phyloP scores from a whole-genome alignment of 192 early-diverging fungal species.

The Gamsiella multidivaricata region DNA sequence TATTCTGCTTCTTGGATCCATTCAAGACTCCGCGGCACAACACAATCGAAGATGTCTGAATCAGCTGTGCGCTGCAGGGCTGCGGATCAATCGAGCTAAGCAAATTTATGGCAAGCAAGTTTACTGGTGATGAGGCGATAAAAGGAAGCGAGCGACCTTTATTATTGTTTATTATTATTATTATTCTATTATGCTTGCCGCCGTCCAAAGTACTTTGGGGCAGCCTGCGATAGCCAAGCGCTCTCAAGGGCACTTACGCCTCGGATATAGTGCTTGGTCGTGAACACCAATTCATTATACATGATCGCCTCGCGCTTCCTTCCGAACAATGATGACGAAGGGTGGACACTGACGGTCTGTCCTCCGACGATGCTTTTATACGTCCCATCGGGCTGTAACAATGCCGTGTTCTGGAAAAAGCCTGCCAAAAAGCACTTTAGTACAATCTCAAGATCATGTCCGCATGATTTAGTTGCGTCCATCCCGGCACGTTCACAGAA shows the following conservation, averaged over 20 bases:
- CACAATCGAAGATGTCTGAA: too few relatives aligned
- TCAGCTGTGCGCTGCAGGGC: too few relatives aligned
- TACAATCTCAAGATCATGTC: conserved; percentile 78
- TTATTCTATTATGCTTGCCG: conserved; percentile 5
- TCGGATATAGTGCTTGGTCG: conserved; percentile 89
- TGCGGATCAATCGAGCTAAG: too few relatives aligned
- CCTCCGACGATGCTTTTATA: conserved; percentile 79
- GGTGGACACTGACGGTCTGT: conserved; percentile 88
- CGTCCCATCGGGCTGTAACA: conserved; percentile 87
- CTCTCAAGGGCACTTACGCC: conserved; percentile 84
- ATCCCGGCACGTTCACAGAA: conserved; percentile 82
- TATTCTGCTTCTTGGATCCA: too few relatives aligned
- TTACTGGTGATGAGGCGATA: too few relatives aligned
- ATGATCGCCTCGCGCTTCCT: conserved; percentile 83
- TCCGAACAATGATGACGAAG: conserved; percentile 85
- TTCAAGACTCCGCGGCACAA: too few relatives aligned
- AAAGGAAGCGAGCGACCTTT: too few relatives aligned
- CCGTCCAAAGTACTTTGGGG: conserved; percentile 69
- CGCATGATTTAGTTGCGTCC: conserved; percentile 69
- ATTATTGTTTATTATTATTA: not conserved
- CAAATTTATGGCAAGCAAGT: too few relatives aligned
- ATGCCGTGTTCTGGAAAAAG: conserved; percentile 90
- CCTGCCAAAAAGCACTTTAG: conserved; percentile 90
- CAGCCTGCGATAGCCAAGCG: conserved; percentile 81
- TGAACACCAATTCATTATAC: conserved; percentile 92